phyloP scores from a whole-genome alignment of 345 rosid species.

The Dipteronia sinensis region DNA sequence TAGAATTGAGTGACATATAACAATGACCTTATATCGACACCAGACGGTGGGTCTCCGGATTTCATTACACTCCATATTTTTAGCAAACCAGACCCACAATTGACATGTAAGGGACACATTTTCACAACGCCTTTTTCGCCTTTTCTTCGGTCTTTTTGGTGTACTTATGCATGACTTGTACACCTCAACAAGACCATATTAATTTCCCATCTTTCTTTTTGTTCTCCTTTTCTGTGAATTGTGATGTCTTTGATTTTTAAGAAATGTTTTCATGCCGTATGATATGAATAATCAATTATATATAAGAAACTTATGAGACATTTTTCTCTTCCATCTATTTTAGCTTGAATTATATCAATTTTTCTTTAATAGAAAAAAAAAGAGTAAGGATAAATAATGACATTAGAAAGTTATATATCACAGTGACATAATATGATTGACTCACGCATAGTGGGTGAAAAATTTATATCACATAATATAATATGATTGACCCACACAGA shows the following conservation, averaged over 20 bases:
- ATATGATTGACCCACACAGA: no score
- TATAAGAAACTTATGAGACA: no score
- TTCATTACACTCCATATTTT: background rate
- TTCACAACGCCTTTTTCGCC: slow-evolving; percentile 6
- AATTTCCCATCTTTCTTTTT: background rate
- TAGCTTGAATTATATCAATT: background rate
- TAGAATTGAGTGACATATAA: no score
- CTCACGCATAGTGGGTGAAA: no score
- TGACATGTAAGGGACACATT: background rate
- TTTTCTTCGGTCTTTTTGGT: background rate
- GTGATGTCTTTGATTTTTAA: no score
- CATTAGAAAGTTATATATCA: no score
- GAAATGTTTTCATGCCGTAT: no score
- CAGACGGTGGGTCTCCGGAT: background rate
- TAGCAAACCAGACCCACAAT: slow-evolving; percentile 10
- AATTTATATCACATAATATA: no score
- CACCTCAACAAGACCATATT: background rate
- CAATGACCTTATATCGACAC: background rate
- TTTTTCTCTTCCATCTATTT: background rate
- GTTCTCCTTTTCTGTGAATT: no score
- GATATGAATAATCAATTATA: no score
- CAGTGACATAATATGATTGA: no score
- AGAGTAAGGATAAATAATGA: no score
- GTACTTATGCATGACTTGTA: slow-evolving; percentile 10
- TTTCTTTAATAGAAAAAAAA: background rate